Evolutionary conservation across 176 grass and related monocot species (phyloP), one percentile per base, ranked within the genome.

Genomic region (Leersia perrieri): DNA sequence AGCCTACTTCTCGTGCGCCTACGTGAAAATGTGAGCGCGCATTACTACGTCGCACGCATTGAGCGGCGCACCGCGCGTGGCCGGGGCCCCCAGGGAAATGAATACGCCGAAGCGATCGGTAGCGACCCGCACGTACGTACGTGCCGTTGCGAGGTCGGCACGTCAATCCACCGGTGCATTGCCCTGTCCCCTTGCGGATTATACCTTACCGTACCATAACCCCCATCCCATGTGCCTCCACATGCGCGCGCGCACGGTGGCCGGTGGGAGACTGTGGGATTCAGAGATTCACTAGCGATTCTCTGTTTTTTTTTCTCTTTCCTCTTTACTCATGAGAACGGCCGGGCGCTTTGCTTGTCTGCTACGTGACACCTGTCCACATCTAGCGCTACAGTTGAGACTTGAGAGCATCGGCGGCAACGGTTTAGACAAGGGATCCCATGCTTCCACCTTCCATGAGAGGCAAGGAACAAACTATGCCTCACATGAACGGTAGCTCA

Each of bases 141-240:
- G 49, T 22, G 5, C 8, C 34, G 23, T 29, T 11, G 58, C 60
- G 60, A 77, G 36, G 73, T 35, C n/a, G 73, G 73, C 34, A 62
- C 55, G 55, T 63, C 57, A 58, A 63, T 62, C 55, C 74, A 76
- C 58, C 23, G 38, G 23, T 12, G 53, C 22, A 55, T 55, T 55
- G 22, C 20, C 53, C 53, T n/a, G 53, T 58, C 53, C 53, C 51
- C 51, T 22, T 23, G 51, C 51, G 51, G 51, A 23, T 23, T 57
- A 3, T 7, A 38, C 7, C 35, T 7, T 7, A 38, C 35, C 35
- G 5, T 4, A 18, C 51, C 22, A 7, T 57, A 16, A 41, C 12
- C 41, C 39, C 42, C 3, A 68, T 25, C 34, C 44, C 81, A 84
- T 76, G 82, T 84, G 72, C 72, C 27, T 68, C 45, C 73, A 60